Conservation (phyloP, 2,329 filamentous ascomycete species). For the Fusarium pilosicola region DNA sequence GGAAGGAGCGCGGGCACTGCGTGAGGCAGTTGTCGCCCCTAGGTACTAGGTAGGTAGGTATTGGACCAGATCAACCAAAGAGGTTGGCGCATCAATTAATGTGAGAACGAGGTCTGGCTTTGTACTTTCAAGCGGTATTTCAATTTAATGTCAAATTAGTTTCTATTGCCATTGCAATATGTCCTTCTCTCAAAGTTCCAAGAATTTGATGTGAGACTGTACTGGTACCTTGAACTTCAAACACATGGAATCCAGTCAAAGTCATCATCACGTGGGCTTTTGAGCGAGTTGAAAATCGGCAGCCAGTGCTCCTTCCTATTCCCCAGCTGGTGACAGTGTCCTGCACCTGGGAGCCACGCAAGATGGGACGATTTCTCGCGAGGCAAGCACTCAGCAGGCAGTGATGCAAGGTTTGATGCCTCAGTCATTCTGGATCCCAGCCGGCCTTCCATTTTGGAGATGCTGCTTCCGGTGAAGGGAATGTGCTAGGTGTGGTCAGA, state of each 20-base stretch:
- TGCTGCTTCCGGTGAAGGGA: neutral
- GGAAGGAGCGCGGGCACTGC: slow-evolving; percentile 20
- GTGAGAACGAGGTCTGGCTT: neutral
- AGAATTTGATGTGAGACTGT: neutral
- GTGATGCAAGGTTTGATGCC: neutral
- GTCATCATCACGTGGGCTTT: neutral
- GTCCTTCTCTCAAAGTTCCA: neutral
- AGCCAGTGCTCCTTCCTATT: neutral
- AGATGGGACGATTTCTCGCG: neutral
- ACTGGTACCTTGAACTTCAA: neutral
- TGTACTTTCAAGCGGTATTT: neutral
- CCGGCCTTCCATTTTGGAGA: neutral
- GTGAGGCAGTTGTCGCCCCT: neutral
- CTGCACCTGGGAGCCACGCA: neutral
- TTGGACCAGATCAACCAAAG: neutral
- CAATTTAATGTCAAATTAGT: neutral
- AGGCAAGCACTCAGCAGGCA: neutral
- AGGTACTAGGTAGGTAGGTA: neutral
- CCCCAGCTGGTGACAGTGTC: neutral
- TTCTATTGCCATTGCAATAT: neutral
- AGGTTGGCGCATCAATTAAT: neutral
- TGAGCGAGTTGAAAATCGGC: neutral
- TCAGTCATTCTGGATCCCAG: neutral
- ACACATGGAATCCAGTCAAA: neutral
- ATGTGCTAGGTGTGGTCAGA: neutral